Percentiles rank a stretch among this genome's conserved stretches.
Evolutionary conservation across 169 alveolate species (phyloP).

Genomic region (Fabrea salina): DNA sequence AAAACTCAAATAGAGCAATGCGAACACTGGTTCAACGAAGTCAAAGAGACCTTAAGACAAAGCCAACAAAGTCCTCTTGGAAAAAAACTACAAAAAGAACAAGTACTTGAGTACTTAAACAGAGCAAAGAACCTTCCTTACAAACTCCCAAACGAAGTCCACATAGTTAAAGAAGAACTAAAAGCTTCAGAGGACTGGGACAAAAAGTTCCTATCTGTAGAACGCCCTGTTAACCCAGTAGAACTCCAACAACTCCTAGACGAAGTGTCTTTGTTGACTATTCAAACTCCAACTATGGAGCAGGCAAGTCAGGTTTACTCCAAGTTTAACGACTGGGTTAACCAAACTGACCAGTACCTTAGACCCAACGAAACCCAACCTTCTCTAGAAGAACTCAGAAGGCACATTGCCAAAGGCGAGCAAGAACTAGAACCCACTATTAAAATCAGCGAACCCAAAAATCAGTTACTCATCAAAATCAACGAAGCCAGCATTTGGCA

Average conservation of each 20-base stretch:
- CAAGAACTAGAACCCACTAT: not conserved
- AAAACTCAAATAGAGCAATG: not conserved
- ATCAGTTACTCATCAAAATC: not conserved
- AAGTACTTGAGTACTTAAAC: not conserved
- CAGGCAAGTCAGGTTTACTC: not conserved
- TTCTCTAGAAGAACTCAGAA: not conserved
- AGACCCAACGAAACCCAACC: not conserved
- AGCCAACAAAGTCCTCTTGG: not conserved
- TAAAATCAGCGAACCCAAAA: not conserved
- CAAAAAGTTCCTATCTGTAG: not conserved
- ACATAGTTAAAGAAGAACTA: not conserved
- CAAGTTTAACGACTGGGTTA: not conserved
- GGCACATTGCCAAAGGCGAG: not conserved
- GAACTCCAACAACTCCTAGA: not conserved
- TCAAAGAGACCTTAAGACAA: not conserved
- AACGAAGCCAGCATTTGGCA: slow-evolving; percentile 9
- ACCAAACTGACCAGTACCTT: not conserved
- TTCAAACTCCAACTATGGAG: not conserved
- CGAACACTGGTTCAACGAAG: not conserved
- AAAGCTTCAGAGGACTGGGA: slow-evolving; percentile 26
- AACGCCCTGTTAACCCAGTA: not conserved
- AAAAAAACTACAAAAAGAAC: not conserved
- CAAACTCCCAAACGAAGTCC: not conserved
- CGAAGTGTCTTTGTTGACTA: not conserved
- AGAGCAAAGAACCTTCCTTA: not conserved